Percentiles rank a stretch among this genome's conserved stretches.
phyloP scores from a whole-genome alignment of 139 green algal genomes.

The Gonium pectorale region DNA sequence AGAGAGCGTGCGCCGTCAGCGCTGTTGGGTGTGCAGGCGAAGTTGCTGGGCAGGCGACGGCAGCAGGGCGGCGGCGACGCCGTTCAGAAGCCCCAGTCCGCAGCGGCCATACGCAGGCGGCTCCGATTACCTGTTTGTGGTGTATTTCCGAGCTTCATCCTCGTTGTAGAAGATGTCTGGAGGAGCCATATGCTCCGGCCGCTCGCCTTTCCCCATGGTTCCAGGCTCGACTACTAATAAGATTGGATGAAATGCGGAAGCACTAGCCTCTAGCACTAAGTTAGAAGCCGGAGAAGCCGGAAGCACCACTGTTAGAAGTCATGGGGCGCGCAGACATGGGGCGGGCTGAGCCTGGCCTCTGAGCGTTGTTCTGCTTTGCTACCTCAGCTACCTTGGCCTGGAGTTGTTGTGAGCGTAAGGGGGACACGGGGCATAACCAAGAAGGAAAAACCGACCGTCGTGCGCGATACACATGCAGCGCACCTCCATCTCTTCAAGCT shows the following conservation, averaged over 20 bases:
- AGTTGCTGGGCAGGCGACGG: too few species aligned
- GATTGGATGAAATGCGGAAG: too few species aligned
- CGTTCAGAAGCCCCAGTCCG: too few species aligned
- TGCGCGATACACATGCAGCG: background rate
- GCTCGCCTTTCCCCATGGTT: conserved; percentile 77
- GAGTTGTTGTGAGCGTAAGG: background rate
- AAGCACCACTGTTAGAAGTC: background rate
- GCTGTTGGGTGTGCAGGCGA: too few species aligned
- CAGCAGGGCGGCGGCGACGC: too few species aligned
- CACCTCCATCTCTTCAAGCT: conserved; percentile 82
- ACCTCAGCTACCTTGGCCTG: conserved; percentile 19
- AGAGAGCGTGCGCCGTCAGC: too few species aligned
- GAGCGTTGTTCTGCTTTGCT: background rate
- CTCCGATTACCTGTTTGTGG: conserved; percentile 81
- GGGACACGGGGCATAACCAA: too few species aligned
- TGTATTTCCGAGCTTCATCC: conserved; percentile 96
- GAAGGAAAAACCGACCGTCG: background rate
- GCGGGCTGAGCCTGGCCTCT: too few species aligned
- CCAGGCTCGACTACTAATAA: background rate
- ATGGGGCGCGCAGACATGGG: background rate
- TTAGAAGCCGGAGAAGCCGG: conserved; percentile 7
- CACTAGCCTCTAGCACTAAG: too few species aligned
- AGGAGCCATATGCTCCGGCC: conserved; percentile 91
- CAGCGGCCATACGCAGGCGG: too few species aligned
- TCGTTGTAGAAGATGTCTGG: conserved; percentile 98